Conservation (phyloP, 768 basidiomycete genomes). For the Galerina marginata region DNA sequence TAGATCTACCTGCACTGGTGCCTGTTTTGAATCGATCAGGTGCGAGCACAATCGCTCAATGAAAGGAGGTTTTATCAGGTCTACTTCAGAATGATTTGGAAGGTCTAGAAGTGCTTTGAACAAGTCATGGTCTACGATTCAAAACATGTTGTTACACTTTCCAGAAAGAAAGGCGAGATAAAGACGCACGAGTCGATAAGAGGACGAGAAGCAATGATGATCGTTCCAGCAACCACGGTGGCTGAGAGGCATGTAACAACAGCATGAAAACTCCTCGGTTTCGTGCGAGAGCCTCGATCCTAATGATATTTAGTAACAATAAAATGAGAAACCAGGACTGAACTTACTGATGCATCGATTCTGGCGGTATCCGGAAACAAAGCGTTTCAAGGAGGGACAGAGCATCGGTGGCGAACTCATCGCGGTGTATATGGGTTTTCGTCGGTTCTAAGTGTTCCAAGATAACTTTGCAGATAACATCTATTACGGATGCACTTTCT, state of each 20-base stretch:
- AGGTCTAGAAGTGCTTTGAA: constrained; percentile 48
- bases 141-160: not conserved
- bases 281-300: constrained; percentile 44
- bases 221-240: constrained; percentile 53
- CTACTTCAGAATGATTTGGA: constrained; percentile 32
- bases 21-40: constrained; percentile 47
- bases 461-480: constrained; percentile 45
- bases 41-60: constrained; percentile 55
- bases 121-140: constrained; percentile 45
- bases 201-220: constrained; percentile 56
- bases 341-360: constrained; percentile 45
- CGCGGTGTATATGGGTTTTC: constrained; percentile 30
- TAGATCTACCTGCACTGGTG: constrained; percentile 45
- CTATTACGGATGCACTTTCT: constrained; percentile 6
- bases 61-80: constrained; percentile 41
- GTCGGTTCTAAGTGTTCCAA: constrained; percentile 42
- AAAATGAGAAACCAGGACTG: not conserved
- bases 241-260: constrained; percentile 57
- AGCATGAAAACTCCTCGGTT: constrained; percentile 47
- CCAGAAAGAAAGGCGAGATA: not conserved
- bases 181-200: constrained; percentile 57
- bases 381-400: constrained; percentile 60
- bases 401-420: constrained; percentile 44
- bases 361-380: constrained; percentile 51
- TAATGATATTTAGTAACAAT: constrained; percentile 25